These are phyloP conservation scores for Vicia sativa DNA, from an alignment of 306 rosid species.

Conservation along the genomic window DNA sequence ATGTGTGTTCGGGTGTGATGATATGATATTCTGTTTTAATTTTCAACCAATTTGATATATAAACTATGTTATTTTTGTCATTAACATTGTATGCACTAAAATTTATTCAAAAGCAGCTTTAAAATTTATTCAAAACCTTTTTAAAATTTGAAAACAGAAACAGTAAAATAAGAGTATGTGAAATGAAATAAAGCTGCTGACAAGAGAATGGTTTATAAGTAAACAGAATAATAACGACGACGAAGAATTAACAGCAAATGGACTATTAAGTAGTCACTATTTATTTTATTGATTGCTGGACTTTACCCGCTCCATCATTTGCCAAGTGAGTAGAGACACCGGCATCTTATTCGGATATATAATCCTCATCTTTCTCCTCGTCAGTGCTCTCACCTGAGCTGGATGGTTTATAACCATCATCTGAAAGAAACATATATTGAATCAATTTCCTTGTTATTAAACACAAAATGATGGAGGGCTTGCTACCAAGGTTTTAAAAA, in stretches of 20 bases:
- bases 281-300: not conserved
- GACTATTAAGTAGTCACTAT: not conserved
- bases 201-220: not conserved
- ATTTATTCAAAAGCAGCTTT: too few species aligned
- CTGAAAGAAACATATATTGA: slow-evolving; percentile 28
- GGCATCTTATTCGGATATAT: not conserved
- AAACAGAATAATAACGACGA: not conserved
- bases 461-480: not conserved
- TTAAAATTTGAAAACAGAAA: not conserved
- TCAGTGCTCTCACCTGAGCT: not conserved
- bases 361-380: slow-evolving; percentile 1
- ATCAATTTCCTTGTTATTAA: slow-evolving; percentile 9
- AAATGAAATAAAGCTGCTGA: not conserved
- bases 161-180: not conserved
- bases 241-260: not conserved
- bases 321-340: not conserved
- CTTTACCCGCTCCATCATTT: not conserved
- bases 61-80: slow-evolving; percentile 4
- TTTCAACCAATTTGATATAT: slow-evolving; percentile 9
- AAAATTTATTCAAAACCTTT: not conserved
- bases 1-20: slow-evolving; percentile 37
- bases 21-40: slow-evolving; percentile 17
- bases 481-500: not conserved
- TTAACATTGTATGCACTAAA: slow-evolving; percentile 6
- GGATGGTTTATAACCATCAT: not conserved